Evolutionary conservation across 345 rosid genomes (phyloP), one percentile per base, ranked within the genome.

Genomic region (Salix caprea): DNA sequence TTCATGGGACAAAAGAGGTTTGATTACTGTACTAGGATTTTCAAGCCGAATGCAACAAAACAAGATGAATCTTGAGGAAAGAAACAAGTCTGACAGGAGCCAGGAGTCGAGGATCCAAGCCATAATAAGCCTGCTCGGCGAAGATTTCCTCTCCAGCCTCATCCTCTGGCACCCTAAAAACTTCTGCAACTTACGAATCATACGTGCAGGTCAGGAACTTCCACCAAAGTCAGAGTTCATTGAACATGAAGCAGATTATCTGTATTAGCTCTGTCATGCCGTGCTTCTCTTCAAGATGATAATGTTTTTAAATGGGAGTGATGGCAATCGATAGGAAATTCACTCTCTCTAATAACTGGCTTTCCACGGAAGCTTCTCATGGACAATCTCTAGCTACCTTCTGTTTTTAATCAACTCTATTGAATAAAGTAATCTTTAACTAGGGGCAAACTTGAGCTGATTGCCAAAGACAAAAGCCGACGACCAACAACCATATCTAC

Each of bases 401-500:
- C 8, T 30, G 42, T 32, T 46, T 11, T 24, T 7, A 58, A 37
- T 52, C 37, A 37, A 32, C 30, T 2, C 52, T 39, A 30, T 16
- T 6, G 62, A 30, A 72, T n/a, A 30, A 72, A 54, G 65, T 21
- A 71, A 58, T 58, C 62, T 21, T 48, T 39, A 52, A 71, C 74
- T 13, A n/a, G 2, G 32, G 28, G n/a, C 32, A 71, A 67, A 39
- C 24, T n/a, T n/a, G 28, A 32, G 46, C 37, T 52, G 36, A 71
- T 56, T 52, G 65, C 21, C 2, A 21, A 67, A 36, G 61, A 48
- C 28, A 70, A 16, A 70, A 70, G 39, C 50, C 13, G 19, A 46
- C 5, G 9, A 44, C 48, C 39, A 70, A 0, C 39, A 26, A 1
- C 16, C 6, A 9, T 24, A 48, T 48, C 60, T 39, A 12, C 15